Evolutionary conservation across 805 yeast species (phyloP).

Genomic region (Sungouiella blattae): DNA sequence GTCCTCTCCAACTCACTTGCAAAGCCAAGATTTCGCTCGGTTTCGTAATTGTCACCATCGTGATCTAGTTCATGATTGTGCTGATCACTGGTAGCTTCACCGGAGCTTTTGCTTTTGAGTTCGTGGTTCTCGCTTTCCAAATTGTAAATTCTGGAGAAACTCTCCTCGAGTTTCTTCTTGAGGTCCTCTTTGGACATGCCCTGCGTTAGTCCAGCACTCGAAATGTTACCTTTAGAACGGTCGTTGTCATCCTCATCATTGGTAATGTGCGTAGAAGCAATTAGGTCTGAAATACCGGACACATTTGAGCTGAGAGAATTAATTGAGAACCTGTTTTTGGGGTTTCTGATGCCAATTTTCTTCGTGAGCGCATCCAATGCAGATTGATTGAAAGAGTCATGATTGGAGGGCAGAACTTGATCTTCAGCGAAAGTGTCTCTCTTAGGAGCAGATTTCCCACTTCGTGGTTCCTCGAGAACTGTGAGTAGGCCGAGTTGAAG

Average conservation of each 20-base stretch:
- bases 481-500: constrained; percentile 36
- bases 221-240: constrained; percentile 2
- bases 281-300: constrained; percentile 46
- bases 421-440: too few species aligned
- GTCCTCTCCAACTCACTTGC: constrained; percentile 11
- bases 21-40: constrained; percentile 9
- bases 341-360: constrained; percentile 14
- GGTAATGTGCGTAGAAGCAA: constrained; percentile 44
- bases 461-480: constrained; percentile 32
- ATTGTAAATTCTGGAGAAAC: constrained; percentile 33
- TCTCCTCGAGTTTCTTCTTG: constrained; percentile 34
- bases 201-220: constrained; percentile 1
- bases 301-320: constrained; percentile 47
- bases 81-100: background rate
- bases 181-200: constrained; percentile 31
- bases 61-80: background rate
- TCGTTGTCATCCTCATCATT: constrained; percentile 25
- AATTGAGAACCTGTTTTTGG: constrained; percentile 54
- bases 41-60: background rate
- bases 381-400: constrained; percentile 32
- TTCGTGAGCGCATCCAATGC: constrained; percentile 35
- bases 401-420: constrained; percentile 16
- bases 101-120: constrained; percentile 15
- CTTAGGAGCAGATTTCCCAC: constrained; percentile 16
- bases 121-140: constrained; percentile 26